Evolutionary conservation across 805 yeast genomes (phyloP).

Genomic region (Pichia eremophila): DNA sequence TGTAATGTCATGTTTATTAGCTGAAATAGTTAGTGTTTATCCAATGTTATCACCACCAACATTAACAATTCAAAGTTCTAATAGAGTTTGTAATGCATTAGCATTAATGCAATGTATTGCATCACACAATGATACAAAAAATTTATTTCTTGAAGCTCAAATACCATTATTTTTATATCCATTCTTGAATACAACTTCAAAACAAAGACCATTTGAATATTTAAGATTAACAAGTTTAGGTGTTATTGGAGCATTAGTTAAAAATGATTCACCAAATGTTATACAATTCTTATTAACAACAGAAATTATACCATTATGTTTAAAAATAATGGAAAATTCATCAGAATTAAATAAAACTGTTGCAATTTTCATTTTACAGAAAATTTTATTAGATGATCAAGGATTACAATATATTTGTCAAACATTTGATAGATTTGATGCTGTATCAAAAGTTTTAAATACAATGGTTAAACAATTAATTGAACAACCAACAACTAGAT

Average conservation of each 20-base stretch:
- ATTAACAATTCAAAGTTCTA: slow-evolving; percentile 76
- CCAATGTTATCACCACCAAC: slow-evolving; percentile 84
- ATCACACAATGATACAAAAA: slow-evolving; percentile 84
- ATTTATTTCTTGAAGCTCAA: slow-evolving; percentile 77
- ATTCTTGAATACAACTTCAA: slow-evolving; percentile 82
- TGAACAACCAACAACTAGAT: slow-evolving; percentile 67
- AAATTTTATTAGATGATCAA: slow-evolving; percentile 82
- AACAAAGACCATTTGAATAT: slow-evolving; percentile 90
- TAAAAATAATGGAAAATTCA: slow-evolving; percentile 91
- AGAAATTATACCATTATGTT: slow-evolving; percentile 89
- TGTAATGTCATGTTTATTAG: slow-evolving; percentile 84
- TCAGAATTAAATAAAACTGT: slow-evolving; percentile 92
- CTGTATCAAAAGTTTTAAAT: slow-evolving; percentile 81
- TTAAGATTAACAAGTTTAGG: slow-evolving; percentile 88
- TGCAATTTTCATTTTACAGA: slow-evolving; percentile 92
- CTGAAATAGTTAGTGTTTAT: slow-evolving; percentile 84
- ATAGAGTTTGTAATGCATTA: slow-evolving; percentile 90
- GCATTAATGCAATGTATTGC: slow-evolving; percentile 96
- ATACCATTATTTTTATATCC: slow-evolving; percentile 90
- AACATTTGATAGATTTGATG: slow-evolving; percentile 88
- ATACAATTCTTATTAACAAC: slow-evolving; percentile 88
- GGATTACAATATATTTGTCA: slow-evolving; percentile 91
- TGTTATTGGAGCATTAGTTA: slow-evolving; percentile 93
- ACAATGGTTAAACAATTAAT: slow-evolving; percentile 81
- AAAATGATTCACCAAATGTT: slow-evolving; percentile 92